Evolutionary conservation across 306 rosid genomes (phyloP).

Genomic region (Abrus precatorius): DNA sequence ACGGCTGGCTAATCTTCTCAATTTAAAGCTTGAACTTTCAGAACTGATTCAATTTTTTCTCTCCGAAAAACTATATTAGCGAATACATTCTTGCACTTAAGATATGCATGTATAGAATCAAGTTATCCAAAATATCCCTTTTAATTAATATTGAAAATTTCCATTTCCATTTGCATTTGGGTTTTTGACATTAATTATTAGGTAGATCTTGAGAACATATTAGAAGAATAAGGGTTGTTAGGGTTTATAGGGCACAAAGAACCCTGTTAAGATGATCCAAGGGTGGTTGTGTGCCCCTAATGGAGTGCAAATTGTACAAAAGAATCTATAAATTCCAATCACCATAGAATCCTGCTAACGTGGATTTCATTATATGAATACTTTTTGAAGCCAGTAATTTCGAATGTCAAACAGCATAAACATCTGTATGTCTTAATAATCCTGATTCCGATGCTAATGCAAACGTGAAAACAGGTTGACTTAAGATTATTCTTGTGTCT

Average conservation of each 20-base stretch:
- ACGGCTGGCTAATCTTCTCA: not conserved
- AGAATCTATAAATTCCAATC: constrained; percentile 26
- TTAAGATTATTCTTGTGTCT: not conserved
- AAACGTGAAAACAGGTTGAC: constrained; percentile 41
- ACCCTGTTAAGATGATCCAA: constrained; percentile 12
- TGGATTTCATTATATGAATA: constrained; percentile 24
- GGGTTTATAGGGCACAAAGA: constrained; percentile 37
- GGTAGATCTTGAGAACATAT: not conserved
- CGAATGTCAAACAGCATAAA: constrained; percentile 43
- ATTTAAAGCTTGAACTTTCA: constrained; percentile 14
- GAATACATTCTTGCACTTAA: constrained; percentile 21
- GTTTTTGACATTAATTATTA: not conserved
- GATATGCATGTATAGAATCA: not conserved
- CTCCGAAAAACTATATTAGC: not conserved
- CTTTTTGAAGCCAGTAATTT: constrained; percentile 23
- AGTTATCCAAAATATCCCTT: constrained; percentile 19
- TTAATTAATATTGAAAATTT: not conserved
- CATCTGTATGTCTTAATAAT: constrained; percentile 9
- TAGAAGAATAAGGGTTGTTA: constrained; percentile 21
- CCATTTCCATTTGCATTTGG: not conserved
- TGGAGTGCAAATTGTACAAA: constrained; percentile 47
- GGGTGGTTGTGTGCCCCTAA: constrained; percentile 41
- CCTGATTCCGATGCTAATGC: constrained; percentile 6
- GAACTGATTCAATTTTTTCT: constrained; percentile 7
- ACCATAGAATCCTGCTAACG: constrained; percentile 9